A percentile compares a stretch with the other conserved stretches of the same genome.
Conservation (phyloP, 495 filamentous ascomycete genomes). For the Aspergillus ellipticus region DNA sequence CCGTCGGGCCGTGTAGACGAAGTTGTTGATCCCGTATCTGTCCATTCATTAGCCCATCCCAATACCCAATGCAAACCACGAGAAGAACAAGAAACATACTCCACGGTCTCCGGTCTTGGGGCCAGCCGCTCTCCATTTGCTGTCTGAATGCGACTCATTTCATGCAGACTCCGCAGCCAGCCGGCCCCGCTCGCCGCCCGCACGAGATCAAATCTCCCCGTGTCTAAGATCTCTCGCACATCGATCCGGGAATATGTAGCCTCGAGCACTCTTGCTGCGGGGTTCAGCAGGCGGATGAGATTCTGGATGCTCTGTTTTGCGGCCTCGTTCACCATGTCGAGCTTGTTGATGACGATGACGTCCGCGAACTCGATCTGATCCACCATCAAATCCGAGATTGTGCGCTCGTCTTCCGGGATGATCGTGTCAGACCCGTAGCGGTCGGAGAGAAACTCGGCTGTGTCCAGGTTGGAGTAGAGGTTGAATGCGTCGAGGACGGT, state of each 20-base stretch:
- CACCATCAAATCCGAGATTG: conserved; percentile 57
- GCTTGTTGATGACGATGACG: conserved; percentile 57
- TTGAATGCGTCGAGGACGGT: conserved; percentile 59
- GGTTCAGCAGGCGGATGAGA: conserved; percentile 48
- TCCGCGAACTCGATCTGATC: conserved; percentile 63
- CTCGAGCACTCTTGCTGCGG: conserved; percentile 46
- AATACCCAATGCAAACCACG: neutral
- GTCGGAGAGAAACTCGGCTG: conserved; percentile 52
- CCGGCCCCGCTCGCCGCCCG: conserved; percentile 42
- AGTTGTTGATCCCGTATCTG: conserved; percentile 53
- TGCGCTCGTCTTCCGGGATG: conserved; percentile 54
- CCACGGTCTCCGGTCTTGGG: conserved; percentile 55
- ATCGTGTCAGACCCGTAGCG: conserved; percentile 41
- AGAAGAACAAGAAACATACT: conserved; percentile 29
- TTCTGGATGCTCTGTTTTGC: conserved; percentile 38
- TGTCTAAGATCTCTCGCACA: conserved; percentile 49
- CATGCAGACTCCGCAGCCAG: conserved; percentile 49
- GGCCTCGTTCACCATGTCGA: conserved; percentile 37
- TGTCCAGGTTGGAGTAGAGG: conserved; percentile 54
- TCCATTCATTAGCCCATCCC: neutral
- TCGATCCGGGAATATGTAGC: conserved; percentile 43
- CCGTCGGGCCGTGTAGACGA: conserved; percentile 49
- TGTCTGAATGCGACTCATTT: conserved; percentile 44
- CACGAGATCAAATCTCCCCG: conserved; percentile 43
- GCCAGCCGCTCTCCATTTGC: conserved; percentile 41